Base-by-base conservation (phyloP, 176 grass and related monocot genomes). In the Oryza glumipatula region DNA sequence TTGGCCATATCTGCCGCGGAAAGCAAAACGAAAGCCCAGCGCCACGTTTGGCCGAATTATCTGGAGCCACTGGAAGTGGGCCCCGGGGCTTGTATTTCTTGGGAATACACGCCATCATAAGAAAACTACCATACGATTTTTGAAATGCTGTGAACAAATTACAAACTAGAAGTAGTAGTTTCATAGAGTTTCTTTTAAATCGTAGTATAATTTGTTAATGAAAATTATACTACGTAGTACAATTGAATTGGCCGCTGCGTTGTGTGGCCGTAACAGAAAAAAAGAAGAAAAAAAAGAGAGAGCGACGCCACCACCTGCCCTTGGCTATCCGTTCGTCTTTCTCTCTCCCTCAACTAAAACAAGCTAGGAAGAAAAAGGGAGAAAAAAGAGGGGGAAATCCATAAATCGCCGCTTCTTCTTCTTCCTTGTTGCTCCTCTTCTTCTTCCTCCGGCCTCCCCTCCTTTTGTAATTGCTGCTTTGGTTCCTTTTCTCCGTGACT, bases 401-500 rank as follows among this genome's bases (percentile, higher is more conserved):
- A 52, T 38, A 65, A 78, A 78, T 54, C 60, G 47, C 81, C 63
- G 76, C 61, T 44, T 17, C 54, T 32, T 49, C 66, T 17, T 76
- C 76, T 32, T 32, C 30, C 30, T 32, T 32, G 30, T 32, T 32
- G 30, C 1, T 81, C 68, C 17, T 84, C 49, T 10, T 88, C 56
- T 7, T 38, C 36, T 38, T 38, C 36, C 36, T 32, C 30, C 30
- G 30, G 30, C 30, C 30, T 38, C 36, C 36, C 30, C 30, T 38
- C 36, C 36, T 38, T 7, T 38, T 38, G 36, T 38, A 38, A 38
- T 38, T 51, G 78, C 79, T 11, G 71, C n/a, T 76, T 38, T 58
- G 3, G 51, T 15, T 70, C 77, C 51, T 70, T 41, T 61, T 77
- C 77, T 76, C 80, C 88, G 88, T 48, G 82, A 60, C 73, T 83